Percentiles rank a stretch among this genome's conserved stretches.
These are phyloP conservation scores for Erysiphe pulchra DNA, from an alignment of 2,329 filamentous ascomycete genomes.

Conservation along the genomic window DNA sequence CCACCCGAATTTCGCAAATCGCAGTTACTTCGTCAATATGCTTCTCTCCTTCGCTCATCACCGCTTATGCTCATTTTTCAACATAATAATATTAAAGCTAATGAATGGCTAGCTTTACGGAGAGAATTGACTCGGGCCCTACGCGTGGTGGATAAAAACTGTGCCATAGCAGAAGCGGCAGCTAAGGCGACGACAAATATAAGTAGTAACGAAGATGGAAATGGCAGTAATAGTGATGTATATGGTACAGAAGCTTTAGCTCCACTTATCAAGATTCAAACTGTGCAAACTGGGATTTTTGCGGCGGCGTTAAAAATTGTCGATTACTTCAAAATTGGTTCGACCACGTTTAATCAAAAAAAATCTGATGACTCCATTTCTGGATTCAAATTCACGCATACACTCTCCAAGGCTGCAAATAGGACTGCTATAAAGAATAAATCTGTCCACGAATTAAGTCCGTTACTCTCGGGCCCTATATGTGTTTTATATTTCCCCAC, in stretches of 20 bases:
- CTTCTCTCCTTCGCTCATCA: constrained; percentile 43
- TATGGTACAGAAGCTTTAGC: constrained; percentile 20
- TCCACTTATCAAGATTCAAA: constrained; percentile 47
- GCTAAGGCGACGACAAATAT: constrained; percentile 3
- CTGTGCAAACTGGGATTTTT: constrained; percentile 76
- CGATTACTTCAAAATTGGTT: constrained; percentile 48
- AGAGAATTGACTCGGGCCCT: constrained; percentile 35
- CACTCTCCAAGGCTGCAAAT: constrained; percentile 22
- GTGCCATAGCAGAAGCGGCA: constrained; percentile 14
- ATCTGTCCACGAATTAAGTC: constrained; percentile 35
- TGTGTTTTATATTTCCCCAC: constrained; percentile 57
- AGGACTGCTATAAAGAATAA: constrained; percentile 17
- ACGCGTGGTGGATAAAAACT: constrained; percentile 32
- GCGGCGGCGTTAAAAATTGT: constrained; percentile 61
- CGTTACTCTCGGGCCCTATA: constrained; percentile 59
- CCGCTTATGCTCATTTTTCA: constrained; percentile 47
- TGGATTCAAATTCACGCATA: constrained; percentile 22
- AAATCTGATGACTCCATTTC: constrained; percentile 1
- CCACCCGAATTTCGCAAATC: constrained; percentile 71
- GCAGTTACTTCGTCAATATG: constrained; percentile 55
- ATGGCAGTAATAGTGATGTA: background rate
- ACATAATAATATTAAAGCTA: constrained; percentile 45
- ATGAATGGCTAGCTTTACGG: constrained; percentile 40
- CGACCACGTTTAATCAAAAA: background rate
- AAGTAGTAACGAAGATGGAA: background rate